These are phyloP conservation scores for Plenodomus tracheiphilus DNA, from an alignment of 2,329 filamentous ascomycete genomes.

Conservation along the genomic window DNA sequence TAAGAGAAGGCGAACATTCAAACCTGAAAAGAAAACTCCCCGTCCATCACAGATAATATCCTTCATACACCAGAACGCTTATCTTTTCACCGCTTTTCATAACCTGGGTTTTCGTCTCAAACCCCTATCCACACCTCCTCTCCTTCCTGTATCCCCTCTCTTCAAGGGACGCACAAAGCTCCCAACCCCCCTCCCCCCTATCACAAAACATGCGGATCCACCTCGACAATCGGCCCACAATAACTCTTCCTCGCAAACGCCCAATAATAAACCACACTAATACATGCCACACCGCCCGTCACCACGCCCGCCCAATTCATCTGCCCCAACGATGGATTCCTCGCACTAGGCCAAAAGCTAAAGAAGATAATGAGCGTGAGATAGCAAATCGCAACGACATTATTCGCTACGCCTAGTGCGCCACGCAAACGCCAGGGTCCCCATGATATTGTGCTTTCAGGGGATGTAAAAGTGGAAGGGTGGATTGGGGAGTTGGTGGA, in stretches of 20 bases:
- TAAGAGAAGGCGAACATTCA: too few relatives aligned
- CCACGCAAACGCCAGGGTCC: conserved; percentile 42
- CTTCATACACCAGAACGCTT: too few relatives aligned
- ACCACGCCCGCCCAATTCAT: conserved; percentile 44
- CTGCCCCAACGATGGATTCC: conserved; percentile 15
- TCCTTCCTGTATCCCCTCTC: too few relatives aligned
- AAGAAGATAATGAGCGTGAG: conserved; percentile 40
- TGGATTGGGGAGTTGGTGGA: conserved; percentile 26
- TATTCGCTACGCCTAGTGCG: conserved; percentile 33
- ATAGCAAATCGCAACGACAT: conserved; percentile 38
- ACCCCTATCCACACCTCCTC: too few relatives aligned
- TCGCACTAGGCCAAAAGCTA: conserved; percentile 38
- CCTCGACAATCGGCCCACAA: conserved; percentile 38
- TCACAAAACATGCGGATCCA: conserved; percentile 27
- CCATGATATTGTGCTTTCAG: conserved; percentile 33
- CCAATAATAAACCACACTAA: conserved; percentile 39
- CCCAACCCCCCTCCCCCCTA: not conserved
- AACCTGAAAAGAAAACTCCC: too few relatives aligned
- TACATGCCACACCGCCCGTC: conserved; percentile 30
- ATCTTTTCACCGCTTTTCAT: too few relatives aligned
- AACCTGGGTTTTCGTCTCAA: too few relatives aligned
- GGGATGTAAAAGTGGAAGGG: conserved; percentile 28
- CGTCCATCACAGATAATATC: too few relatives aligned
- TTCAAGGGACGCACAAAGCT: too few relatives aligned
- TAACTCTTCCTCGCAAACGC: conserved; percentile 36